phyloP scores from a whole-genome alignment of 139 green algal genomes.

The Ettlia oleoabundans region DNA sequence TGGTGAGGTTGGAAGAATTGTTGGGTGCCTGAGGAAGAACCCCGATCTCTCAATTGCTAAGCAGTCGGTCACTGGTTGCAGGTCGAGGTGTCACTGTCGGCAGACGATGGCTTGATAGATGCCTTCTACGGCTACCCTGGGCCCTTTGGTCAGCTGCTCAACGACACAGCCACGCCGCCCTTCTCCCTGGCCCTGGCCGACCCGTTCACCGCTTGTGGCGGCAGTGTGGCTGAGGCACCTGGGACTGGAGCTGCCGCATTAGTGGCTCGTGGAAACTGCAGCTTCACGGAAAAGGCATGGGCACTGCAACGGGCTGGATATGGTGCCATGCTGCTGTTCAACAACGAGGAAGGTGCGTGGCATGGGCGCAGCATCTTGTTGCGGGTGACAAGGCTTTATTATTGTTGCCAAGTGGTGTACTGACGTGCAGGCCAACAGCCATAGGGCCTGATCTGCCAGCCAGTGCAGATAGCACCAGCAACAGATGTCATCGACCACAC shows the following conservation, averaged over 20 bases:
- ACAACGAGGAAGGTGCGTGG: slow-evolving; percentile 52
- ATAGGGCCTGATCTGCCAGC: too few relatives aligned
- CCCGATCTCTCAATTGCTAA: background rate
- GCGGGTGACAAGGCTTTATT: too few relatives aligned
- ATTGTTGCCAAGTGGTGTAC: too few relatives aligned
- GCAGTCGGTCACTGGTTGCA: background rate
- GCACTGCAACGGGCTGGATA: slow-evolving; percentile 56
- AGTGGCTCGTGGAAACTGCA: slow-evolving; percentile 69
- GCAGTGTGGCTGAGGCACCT: background rate
- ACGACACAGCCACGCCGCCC: background rate
- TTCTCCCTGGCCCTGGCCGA: slow-evolving; percentile 1
- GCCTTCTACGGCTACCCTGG: slow-evolving; percentile 40
- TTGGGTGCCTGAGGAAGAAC: background rate
- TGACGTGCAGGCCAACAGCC: too few relatives aligned
- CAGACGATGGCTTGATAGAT: background rate
- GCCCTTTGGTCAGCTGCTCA: slow-evolving; percentile 15
- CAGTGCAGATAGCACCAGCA: too few relatives aligned
- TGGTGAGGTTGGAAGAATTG: slow-evolving; percentile 5
- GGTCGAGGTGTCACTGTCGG: slow-evolving; percentile 8
- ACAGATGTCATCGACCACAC: too few relatives aligned
- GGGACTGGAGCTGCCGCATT: slow-evolving; percentile 44
- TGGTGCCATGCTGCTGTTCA: slow-evolving; percentile 65
- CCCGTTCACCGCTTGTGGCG: slow-evolving; percentile 28
- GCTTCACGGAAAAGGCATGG: slow-evolving; percentile 67
- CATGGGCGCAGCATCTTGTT: too few relatives aligned